phyloP scores from a whole-genome alignment of 164 flowering plant species.

The Liriodendron chinense region DNA sequence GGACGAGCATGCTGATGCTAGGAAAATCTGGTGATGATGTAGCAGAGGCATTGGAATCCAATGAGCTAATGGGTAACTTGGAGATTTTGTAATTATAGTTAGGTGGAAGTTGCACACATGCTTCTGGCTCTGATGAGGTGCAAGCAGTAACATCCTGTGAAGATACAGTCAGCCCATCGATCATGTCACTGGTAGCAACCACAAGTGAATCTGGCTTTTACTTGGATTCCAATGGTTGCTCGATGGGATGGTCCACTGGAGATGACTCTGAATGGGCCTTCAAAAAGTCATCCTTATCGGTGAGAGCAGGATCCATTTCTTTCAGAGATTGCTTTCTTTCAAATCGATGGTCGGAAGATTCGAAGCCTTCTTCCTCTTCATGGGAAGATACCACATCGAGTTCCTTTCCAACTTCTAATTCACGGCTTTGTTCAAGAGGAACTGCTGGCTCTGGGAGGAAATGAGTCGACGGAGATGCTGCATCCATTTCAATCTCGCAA shows the following conservation, averaged over 20 bases:
- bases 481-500: constrained; percentile 2
- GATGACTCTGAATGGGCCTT: constrained; percentile 17
- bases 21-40: constrained; percentile 16
- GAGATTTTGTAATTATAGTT: constrained; percentile 16
- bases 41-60: background rate
- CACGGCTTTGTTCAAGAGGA: constrained; percentile 5
- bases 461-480: constrained; percentile 7
- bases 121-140: constrained; percentile 3
- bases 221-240: constrained; percentile 21
- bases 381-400: constrained; percentile 2
- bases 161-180: background rate
- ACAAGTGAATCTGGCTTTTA: background rate
- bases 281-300: constrained; percentile 12
- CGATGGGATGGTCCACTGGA: constrained; percentile 11
- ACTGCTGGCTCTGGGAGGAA: background rate
- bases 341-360: constrained; percentile 3
- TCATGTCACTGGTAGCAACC: background rate
- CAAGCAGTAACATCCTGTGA: background rate
- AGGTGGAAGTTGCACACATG: constrained; percentile 2
- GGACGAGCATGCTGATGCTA: constrained; percentile 14
- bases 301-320: constrained; percentile 2
- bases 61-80: constrained; percentile 15
- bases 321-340: constrained; percentile 7
- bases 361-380: constrained; percentile 8
- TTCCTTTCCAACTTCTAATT: constrained; percentile 8